phyloP scores from a whole-genome alignment of 768 basidiomycete species.

The Porpolomopsis calyptriformis region DNA sequence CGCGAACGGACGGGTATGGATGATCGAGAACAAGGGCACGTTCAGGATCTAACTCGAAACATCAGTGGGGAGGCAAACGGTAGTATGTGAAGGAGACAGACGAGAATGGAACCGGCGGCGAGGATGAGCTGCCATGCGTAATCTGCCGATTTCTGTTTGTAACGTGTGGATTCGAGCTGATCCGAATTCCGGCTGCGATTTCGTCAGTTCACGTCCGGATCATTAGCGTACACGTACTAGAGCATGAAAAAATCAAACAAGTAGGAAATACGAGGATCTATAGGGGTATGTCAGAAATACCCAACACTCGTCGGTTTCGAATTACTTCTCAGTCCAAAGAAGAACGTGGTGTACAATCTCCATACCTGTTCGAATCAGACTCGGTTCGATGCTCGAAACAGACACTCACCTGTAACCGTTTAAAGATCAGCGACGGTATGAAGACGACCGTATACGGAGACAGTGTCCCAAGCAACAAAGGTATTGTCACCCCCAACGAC shows the following conservation, averaged over 20 bases:
- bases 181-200: slow-evolving; percentile 50
- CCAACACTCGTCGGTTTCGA: neutral
- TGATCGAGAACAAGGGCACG: slow-evolving; percentile 42
- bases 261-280: slow-evolving; percentile 41
- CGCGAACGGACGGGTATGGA: slow-evolving; percentile 58
- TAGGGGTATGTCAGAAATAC: neutral
- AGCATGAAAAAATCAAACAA: slow-evolving; percentile 64
- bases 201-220: neutral
- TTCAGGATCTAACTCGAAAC: slow-evolving; percentile 33
- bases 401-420: slow-evolving; percentile 41
- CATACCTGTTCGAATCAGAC: slow-evolving; percentile 40
- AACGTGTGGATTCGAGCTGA: slow-evolving; percentile 54
- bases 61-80: neutral
- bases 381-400: neutral
- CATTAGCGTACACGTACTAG: slow-evolving; percentile 35
- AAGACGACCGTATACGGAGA: slow-evolving; percentile 47
- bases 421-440: slow-evolving; percentile 31
- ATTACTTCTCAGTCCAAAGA: slow-evolving; percentile 44
- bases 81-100: slow-evolving; percentile 25
- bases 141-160: slow-evolving; percentile 52
- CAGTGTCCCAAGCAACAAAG: slow-evolving; percentile 45
- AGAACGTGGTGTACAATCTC: slow-evolving; percentile 65
- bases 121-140: slow-evolving; percentile 65
- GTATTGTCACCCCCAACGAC: slow-evolving; percentile 47
- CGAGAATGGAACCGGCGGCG: slow-evolving; percentile 46